phyloP scores from a whole-genome alignment of 1,139 yeast species.

The Yamadazyma epiphylla region DNA sequence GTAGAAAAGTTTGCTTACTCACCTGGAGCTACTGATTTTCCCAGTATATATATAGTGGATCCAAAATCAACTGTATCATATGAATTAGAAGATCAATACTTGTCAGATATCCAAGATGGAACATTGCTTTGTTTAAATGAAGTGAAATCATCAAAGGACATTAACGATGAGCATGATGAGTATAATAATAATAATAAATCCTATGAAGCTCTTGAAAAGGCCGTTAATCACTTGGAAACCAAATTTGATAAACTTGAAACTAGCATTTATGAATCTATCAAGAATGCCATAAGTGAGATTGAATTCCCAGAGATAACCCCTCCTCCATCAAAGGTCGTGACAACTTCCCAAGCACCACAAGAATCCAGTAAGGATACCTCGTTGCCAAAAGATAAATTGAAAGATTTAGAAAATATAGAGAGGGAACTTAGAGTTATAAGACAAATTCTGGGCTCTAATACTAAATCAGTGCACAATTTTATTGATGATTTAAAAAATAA shows the following conservation, averaged over 20 bases:
- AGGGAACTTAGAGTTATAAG: slow-evolving; percentile 62
- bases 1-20: slow-evolving; percentile 86
- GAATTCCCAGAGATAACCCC: slow-evolving; percentile 3
- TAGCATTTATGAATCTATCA: slow-evolving; percentile 4
- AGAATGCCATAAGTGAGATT: slow-evolving; percentile 8
- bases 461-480: slow-evolving; percentile 37
- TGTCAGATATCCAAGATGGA: slow-evolving; percentile 58
- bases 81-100: slow-evolving; percentile 70
- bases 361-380: background rate
- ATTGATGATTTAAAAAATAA: slow-evolving; percentile 44
- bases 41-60: slow-evolving; percentile 77
- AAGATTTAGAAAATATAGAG: slow-evolving; percentile 25
- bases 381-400: slow-evolving; percentile 5
- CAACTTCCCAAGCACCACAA: background rate
- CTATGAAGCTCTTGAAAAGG: slow-evolving; percentile 5
- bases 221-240: slow-evolving; percentile 5
- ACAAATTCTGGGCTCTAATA: slow-evolving; percentile 52
- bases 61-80: slow-evolving; percentile 57
- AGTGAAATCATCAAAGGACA: slow-evolving; percentile 7
- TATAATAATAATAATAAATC: slow-evolving; percentile 1
- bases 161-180: slow-evolving; percentile 2
- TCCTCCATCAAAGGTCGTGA: background rate
- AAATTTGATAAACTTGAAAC: slow-evolving; percentile 7
- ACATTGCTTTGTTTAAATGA: slow-evolving; percentile 56
- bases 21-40: slow-evolving; percentile 68